phyloP scores from a whole-genome alignment of 768 basidiomycete species.

The Phallus indusiatus region DNA sequence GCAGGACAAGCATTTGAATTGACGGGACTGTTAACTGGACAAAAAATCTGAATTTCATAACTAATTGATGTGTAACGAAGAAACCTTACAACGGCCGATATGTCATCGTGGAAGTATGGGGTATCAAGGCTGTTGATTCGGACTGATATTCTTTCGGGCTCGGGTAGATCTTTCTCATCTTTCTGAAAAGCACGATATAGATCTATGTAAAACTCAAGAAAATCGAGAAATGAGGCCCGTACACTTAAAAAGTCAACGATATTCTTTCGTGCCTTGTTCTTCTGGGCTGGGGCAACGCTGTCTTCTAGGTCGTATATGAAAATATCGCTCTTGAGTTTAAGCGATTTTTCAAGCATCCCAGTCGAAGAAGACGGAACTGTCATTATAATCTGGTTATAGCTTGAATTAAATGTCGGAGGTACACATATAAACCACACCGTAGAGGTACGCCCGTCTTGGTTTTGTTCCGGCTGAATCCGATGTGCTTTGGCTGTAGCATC shows the following conservation, averaged over 20 bases:
- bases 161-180: slow-evolving; percentile 26
- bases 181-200: neutral
- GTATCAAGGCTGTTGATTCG: slow-evolving; percentile 62
- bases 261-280: slow-evolving; percentile 46
- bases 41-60: neutral
- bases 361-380: slow-evolving; percentile 73
- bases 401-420: neutral
- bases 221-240: slow-evolving; percentile 17
- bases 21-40: slow-evolving; percentile 34
- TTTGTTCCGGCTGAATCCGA: neutral
- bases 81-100: slow-evolving; percentile 44
- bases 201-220: neutral
- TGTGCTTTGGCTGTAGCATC: neutral
- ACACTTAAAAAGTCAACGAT: slow-evolving; percentile 50
- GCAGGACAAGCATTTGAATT: slow-evolving; percentile 66
- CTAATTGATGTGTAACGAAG: neutral
- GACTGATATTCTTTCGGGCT: slow-evolving; percentile 49
- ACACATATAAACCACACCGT: neutral
- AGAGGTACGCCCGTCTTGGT: slow-evolving; percentile 4
- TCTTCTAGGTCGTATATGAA: slow-evolving; percentile 89
- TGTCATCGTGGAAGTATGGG: slow-evolving; percentile 55
- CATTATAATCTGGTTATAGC: neutral
- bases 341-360: slow-evolving; percentile 74
- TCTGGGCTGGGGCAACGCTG: slow-evolving; percentile 53
- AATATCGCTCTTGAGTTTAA: slow-evolving; percentile 53